These are phyloP conservation scores for Akanthomyces lecanii DNA, from an alignment of 2,329 filamentous ascomycete species.

Conservation along the genomic window DNA sequence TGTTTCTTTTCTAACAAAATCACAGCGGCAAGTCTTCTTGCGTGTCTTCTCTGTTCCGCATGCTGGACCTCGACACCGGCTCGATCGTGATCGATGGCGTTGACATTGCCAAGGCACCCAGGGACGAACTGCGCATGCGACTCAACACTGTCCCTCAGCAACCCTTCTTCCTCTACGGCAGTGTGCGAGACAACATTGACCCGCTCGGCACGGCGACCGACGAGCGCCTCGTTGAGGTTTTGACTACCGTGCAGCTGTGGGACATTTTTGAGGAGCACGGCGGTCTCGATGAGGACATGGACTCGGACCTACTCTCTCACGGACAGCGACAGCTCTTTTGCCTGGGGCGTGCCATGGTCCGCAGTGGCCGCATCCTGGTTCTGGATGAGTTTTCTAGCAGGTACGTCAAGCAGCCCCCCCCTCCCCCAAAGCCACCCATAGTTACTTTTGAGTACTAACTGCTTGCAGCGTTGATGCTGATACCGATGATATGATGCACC, in stretches of 20 bases:
- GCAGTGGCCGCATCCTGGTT: constrained; percentile 32
- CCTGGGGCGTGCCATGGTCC: constrained; percentile 33
- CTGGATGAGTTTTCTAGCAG: constrained; percentile 37
- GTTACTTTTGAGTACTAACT: background rate
- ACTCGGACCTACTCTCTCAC: constrained; percentile 31
- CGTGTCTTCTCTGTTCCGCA: constrained; percentile 41
- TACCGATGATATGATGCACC: constrained; percentile 32
- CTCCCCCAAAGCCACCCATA: background rate
- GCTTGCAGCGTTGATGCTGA: constrained; percentile 30
- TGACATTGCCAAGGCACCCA: constrained; percentile 27
- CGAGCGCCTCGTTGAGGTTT: constrained; percentile 37
- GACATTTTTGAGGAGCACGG: constrained; percentile 35
- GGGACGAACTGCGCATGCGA: constrained; percentile 23
- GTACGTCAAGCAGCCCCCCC: constrained; percentile 7
- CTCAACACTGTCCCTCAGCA: constrained; percentile 49
- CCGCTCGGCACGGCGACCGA: constrained; percentile 35
- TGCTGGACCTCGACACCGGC: constrained; percentile 41
- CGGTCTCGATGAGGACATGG: constrained; percentile 34
- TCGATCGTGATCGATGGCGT: constrained; percentile 43
- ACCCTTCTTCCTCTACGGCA: constrained; percentile 45
- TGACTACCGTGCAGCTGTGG: constrained; percentile 43
- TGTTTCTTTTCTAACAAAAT: constrained; percentile 19
- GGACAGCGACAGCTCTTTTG: constrained; percentile 45
- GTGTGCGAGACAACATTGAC: constrained; percentile 46
- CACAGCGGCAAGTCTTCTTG: constrained; percentile 33